Conservation (phyloP, 2,329 filamentous ascomycete genomes). For the Colletotrichum eleusines region DNA sequence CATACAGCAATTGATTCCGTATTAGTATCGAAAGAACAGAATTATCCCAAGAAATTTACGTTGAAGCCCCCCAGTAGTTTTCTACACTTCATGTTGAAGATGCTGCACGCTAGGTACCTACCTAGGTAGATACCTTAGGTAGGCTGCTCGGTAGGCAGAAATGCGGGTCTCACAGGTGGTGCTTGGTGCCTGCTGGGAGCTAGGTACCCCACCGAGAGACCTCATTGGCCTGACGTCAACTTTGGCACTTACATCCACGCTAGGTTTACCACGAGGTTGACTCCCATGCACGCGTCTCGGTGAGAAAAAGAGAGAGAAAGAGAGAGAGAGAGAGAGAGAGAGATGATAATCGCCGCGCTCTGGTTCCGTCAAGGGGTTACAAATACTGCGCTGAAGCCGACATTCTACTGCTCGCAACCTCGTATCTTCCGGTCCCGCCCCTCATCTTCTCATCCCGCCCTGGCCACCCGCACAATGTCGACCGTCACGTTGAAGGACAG, state of each 20-base stretch:
- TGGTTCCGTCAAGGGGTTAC: not conserved
- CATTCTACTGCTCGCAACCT: not conserved
- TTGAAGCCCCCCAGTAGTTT: too few relatives aligned
- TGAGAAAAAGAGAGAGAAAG: not conserved
- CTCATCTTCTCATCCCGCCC: rapidly evolving
- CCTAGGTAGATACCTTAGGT: too few relatives aligned
- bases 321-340: not conserved
- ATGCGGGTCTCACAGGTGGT: not conserved
- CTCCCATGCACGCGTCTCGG: not conserved
- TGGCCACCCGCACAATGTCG: slow-evolving; percentile 49
- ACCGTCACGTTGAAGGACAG: slow-evolving; percentile 55
- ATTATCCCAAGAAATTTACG: not conserved
- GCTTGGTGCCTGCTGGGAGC: not conserved
- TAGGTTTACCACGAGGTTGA: not conserved
- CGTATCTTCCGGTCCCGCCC: not conserved
- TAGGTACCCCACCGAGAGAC: not conserved
- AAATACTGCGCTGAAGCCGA: too few relatives aligned
- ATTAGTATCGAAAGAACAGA: not conserved
- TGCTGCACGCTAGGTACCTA: too few relatives aligned
- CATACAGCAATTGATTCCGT: not conserved
- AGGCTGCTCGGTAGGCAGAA: not conserved
- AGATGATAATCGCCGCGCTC: not conserved
- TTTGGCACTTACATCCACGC: slow-evolving; percentile 16
- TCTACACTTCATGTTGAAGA: not conserved
- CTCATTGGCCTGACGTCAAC: slow-evolving; percentile 33